Base-by-base conservation (phyloP, 2,329 filamentous ascomycete species). In the Pestalotiopsis sp. region DNA sequence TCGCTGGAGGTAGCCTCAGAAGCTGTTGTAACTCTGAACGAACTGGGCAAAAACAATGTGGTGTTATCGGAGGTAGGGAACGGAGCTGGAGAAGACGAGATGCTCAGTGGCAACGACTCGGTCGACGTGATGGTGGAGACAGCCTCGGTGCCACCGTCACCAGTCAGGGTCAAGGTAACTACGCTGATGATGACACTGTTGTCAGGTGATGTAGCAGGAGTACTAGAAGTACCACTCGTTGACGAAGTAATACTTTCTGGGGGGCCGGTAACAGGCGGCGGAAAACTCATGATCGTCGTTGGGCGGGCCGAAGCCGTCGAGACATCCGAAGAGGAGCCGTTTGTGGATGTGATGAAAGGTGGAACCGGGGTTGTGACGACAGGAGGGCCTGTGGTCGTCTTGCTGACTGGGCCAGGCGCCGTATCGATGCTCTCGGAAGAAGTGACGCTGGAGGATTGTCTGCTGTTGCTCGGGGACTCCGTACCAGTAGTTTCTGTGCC, bases 351-450 rank as follows among this genome's bases (percentile, higher is more conserved):
- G 4, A 64, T 0, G 1, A 31, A 23, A 38, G 17, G 17, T 41
- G 62, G n/a, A 31, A 14, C 65, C 25, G 63, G 36, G 27, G 39
- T 66, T 3, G 67, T 49, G 25, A 52, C 13, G 3, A 52, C 23
- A 1, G 67, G 62, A 3, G 14, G 67, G 12, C 14, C 52, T n/a
- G 60, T 9, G 2, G 25, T 38, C 2, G 67, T 69, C 60, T 57
- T 14, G 14, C 59, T 64, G 11, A 71, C 25, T 27, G 72, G 69
- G 1, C 71, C 68, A 3, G 71, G 69, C 1, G 64, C 69, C 17
- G 72, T 72, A 36, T 70, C 63, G 20, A 69, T 63, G 59, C 69
- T 71, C 13, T 67, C 67, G 23, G 71, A 70, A 41, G 70, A 63
- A n/a, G 60, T 57, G 6, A 59, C 41, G 62, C 69, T 64, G 68